Base-by-base conservation (phyloP, 2,329 filamentous ascomycete species). In the Phialophora chinensis region DNA sequence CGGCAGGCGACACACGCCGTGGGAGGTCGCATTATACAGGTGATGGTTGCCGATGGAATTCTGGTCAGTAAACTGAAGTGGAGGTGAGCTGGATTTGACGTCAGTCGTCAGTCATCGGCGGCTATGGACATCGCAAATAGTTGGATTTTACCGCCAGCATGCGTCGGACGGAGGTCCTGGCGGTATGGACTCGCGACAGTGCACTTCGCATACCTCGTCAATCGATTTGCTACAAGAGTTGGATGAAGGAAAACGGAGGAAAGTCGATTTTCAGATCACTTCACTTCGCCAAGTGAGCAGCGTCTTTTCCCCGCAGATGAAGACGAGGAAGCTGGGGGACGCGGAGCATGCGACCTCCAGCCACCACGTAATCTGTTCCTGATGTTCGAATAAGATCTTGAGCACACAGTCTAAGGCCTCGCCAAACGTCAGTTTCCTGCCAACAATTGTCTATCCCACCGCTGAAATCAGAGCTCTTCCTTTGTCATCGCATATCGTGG, bases 1-100 rank as follows among this genome's bases (percentile, higher is more conserved):
- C 68, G 66, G 38, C 68, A 70, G 2, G 57, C 66, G n/a, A 68
- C 66, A 62, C 68, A 70, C 10, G 68, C 68, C 14, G 68, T 70
- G 14, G 68, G 57, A 63, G 68, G 68, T n/a, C 68, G 65, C 68
- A 68, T 69, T 20, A 44, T 50, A 17, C 47, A 29, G 44, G 5
- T 12, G 17, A 10, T 5, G n/a, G 49, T 12, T 44, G 20, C 17
- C 7, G 23, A 8, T 8, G 7, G 6, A 7, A 44, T 5, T 17
- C 38, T n/a, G 6, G 38, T 44, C 17, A n/a, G 6, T 2, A 7
- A 8, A 4, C 38, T n/a, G 38, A 44, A 44, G 38, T 44, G 17
- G 14, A 44, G n/a, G 38, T 44, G 38, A 44, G 17, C 38, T n/a
- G 17, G 38, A 44, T 17, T n/a, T 42, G 14, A 42, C 38, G 38